Conservation (phyloP, 225 moss, liverwort and hornwort genomes). For the Pseudisothecium myosuroides region DNA sequence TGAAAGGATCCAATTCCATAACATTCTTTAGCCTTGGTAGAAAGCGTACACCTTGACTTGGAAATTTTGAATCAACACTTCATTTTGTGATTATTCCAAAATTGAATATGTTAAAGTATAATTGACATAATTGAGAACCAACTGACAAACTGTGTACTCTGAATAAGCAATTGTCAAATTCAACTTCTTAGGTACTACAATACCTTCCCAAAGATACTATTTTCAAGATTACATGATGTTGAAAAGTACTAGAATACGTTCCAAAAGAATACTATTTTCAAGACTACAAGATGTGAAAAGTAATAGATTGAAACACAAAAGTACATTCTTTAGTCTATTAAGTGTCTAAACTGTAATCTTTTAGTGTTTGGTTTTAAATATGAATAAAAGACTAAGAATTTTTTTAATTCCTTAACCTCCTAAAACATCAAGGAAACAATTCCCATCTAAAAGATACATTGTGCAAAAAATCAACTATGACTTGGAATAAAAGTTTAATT, state of each 20-base stretch:
- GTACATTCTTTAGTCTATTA: not conserved
- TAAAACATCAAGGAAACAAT: not conserved
- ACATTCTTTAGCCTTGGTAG: not conserved
- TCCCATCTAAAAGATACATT: not conserved
- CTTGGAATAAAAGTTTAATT: not conserved
- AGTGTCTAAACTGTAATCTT: not conserved
- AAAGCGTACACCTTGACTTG: not conserved
- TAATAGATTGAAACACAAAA: not conserved
- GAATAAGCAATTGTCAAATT: not conserved
- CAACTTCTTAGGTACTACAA: not conserved
- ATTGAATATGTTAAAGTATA: not conserved
- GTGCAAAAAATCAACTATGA: not conserved
- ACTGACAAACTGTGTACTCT: not conserved
- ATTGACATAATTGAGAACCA: not conserved
- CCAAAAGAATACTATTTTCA: too few relatives aligned
- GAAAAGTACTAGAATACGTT: not conserved
- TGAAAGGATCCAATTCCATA: not conserved
- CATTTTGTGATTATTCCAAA: not conserved
- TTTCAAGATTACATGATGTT: too few relatives aligned
- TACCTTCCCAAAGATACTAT: too few relatives aligned
- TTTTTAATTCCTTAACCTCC: not conserved
- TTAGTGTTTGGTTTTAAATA: not conserved
- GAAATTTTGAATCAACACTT: not conserved
- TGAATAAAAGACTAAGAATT: not conserved
- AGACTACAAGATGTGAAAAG: too few relatives aligned